Evolutionary conservation across 176 grass and related monocot genomes (phyloP).

Genomic region (Typha latifolia): DNA sequence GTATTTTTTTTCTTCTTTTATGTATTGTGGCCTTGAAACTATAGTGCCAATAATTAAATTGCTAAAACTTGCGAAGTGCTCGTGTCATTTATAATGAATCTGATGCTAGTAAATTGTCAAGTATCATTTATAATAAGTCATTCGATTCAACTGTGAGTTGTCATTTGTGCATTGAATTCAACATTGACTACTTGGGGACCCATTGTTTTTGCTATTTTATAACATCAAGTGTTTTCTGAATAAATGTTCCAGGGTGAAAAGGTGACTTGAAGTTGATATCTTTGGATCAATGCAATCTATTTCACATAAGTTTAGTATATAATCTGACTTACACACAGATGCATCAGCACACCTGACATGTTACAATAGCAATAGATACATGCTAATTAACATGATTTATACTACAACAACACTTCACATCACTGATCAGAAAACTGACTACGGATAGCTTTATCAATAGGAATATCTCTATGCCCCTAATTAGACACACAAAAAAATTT

Average conservation of each 20-base stretch:
- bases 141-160: too few species aligned
- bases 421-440: slow-evolving; percentile 16
- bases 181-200: too few species aligned
- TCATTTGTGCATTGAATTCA: too few species aligned
- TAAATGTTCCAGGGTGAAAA: not conserved
- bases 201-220: too few species aligned
- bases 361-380: slow-evolving; percentile 33
- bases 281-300: slow-evolving; percentile 29
- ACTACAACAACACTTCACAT: slow-evolving; percentile 43
- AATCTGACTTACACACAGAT: slow-evolving; percentile 26
- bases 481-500: not conserved
- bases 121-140: too few species aligned
- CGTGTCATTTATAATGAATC: too few species aligned
- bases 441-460: slow-evolving; percentile 35
- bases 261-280: slow-evolving; percentile 15
- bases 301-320: slow-evolving; percentile 14
- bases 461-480: slow-evolving; percentile 8
- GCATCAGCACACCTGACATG: slow-evolving; percentile 25
- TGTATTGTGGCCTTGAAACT: too few species aligned
- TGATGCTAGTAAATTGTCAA: too few species aligned
- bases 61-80: too few species aligned
- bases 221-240: too few species aligned
- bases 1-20: too few species aligned
- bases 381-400: slow-evolving; percentile 19
- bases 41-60: too few species aligned